Base-by-base conservation (phyloP, 2,329 filamentous ascomycete genomes). In the Drechslera avenae region DNA sequence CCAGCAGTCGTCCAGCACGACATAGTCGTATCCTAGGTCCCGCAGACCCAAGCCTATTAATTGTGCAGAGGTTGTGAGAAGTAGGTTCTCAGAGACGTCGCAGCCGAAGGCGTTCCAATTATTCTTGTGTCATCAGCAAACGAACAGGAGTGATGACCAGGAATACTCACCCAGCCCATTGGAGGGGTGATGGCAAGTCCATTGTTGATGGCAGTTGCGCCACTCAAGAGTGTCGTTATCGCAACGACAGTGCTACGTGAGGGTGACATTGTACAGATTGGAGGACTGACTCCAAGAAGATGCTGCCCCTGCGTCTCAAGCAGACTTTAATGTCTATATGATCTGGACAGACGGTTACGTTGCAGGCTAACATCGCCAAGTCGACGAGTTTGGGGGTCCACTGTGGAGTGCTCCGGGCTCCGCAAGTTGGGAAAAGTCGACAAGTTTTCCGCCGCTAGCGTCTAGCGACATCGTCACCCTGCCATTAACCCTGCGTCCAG, bases 1-100 rank as follows among this genome's bases (percentile, higher is more conserved):
- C 73, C 71, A 88, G 71, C 84, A 86, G 63, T 87, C 85, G 67
- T 87, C 84, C 10, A 78, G 79, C 51, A 83, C 83, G 48, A 86
- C 78, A 46, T 86, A 84, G 16, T 68, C 46, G 44, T 67, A 69
- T 7, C 64, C 66, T 14, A 67, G 39, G 50, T 69, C 64, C 39
- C 69, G 60, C 28, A 69, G 51, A 12, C 65, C 66, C 5, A 63
- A 49, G 43, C 56, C 53, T 13, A 64, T 7, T 3, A 69, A 63
- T 31, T 66, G 51, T 17, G 58, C 50, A 3, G 65, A 60, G 4
- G 64, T 67, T 5, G 57, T 62, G 36, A 67, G 63, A n/a, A 68
- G 54, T 1, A 68, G 45, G 23, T 59, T 53, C 44, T 68, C 65
- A n/a, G 63, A 64, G 3, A 66, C 65, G 19, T 63, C 62, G 48